These are phyloP conservation scores for Amyloporia xantha DNA, from an alignment of 768 basidiomycete genomes.

Conservation along the genomic window DNA sequence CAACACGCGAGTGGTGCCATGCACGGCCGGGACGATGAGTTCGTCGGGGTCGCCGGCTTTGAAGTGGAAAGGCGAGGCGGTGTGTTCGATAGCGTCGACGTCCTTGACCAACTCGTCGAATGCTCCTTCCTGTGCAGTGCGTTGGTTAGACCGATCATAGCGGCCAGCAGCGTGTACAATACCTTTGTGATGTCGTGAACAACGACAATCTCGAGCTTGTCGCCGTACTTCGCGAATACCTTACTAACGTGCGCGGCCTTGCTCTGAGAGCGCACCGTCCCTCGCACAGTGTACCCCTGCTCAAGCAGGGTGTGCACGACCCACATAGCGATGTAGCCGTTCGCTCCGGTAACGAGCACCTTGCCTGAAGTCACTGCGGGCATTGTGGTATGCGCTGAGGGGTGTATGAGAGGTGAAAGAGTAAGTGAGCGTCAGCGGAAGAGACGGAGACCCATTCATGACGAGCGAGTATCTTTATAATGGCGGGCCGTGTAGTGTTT, in stretches of 20 bases:
- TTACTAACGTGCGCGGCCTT: conserved; percentile 38
- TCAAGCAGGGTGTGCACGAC: conserved; percentile 29
- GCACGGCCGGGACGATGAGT: conserved; percentile 63
- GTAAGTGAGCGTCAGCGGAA: no score
- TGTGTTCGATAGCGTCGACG: conserved; percentile 63
- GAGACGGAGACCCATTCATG: not conserved
- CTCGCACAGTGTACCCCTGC: conserved; percentile 34
- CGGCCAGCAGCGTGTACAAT: not conserved
- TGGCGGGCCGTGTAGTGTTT: not conserved
- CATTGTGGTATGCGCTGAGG: conserved; percentile 9
- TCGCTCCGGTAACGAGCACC: conserved; percentile 23
- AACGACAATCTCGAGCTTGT: conserved; percentile 34
- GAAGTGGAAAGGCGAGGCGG: conserved; percentile 53
- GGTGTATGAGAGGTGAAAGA: not conserved
- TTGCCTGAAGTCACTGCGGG: conserved; percentile 18
- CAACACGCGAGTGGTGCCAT: conserved; percentile 60
- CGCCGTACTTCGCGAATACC: conserved; percentile 29
- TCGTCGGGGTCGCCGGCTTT: conserved; percentile 40
- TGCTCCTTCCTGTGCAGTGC: conserved; percentile 44
- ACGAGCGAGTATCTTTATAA: not conserved
- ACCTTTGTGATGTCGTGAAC: conserved; percentile 42
- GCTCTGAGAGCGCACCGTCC: conserved; percentile 35
- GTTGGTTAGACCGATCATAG: no score
- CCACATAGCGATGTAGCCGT: conserved; percentile 25
- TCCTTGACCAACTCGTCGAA: conserved; percentile 75